Conservation (phyloP, 2,329 filamentous ascomycete genomes). For the Pezicula radicicola region DNA sequence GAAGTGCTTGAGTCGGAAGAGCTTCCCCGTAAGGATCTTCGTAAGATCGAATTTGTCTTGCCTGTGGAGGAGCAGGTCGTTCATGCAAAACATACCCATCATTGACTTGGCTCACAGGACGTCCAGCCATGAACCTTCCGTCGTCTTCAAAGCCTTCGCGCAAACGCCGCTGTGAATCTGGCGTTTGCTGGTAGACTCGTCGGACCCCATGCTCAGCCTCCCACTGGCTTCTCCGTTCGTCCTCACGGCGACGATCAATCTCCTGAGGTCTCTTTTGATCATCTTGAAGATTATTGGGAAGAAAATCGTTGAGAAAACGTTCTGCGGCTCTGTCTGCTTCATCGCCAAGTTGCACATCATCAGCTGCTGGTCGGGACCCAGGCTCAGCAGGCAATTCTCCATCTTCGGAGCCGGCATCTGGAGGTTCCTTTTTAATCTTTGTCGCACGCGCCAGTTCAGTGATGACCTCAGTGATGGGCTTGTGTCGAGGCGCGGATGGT, state of each 20-base stretch:
- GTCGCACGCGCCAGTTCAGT: constrained; percentile 17
- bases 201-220: constrained; percentile 12
- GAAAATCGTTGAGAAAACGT: constrained; percentile 33
- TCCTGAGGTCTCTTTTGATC: constrained; percentile 7
- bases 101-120: constrained; percentile 5
- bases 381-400: constrained; percentile 29
- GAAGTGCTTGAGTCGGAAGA: constrained; percentile 11
- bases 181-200: constrained; percentile 9
- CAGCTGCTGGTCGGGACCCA: constrained; percentile 5
- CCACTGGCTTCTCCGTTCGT: constrained; percentile 11
- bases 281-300: constrained; percentile 18
- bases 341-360: constrained; percentile 7
- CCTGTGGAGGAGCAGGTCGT: constrained; percentile 7
- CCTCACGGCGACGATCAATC: constrained; percentile 8
- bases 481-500: constrained; percentile 13
- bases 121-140: constrained; percentile 5
- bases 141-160: constrained; percentile 15
- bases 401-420: constrained; percentile 33
- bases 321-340: constrained; percentile 33
- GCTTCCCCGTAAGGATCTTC: constrained; percentile 24
- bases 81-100: constrained; percentile 18
- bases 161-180: constrained; percentile 11
- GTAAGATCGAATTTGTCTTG: constrained; percentile 16
- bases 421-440: constrained; percentile 15
- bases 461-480: constrained; percentile 22